These are phyloP conservation scores for Microcera coccophila DNA, from an alignment of 2,329 filamentous ascomycete genomes.

Conservation along the genomic window DNA sequence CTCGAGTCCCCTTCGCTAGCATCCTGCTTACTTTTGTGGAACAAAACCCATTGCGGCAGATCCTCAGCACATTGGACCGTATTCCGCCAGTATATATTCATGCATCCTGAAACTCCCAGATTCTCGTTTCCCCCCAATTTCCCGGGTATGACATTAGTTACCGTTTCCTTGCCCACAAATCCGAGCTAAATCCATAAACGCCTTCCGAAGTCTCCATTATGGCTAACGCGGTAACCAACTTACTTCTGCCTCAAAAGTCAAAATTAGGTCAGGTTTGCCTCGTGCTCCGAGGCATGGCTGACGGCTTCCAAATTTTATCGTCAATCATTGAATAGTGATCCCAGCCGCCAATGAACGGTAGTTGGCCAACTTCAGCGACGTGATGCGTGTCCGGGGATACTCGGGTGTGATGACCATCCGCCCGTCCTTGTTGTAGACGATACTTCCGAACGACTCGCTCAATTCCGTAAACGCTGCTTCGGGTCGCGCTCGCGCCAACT, in stretches of 20 bases:
- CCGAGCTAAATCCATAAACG: conserved; percentile 19
- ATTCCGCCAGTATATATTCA: conserved; percentile 18
- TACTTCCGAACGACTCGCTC: conserved; percentile 59
- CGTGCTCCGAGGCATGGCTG: background rate
- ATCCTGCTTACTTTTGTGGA: conserved; percentile 7
- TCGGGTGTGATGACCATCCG: conserved; percentile 55
- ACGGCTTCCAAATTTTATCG: background rate
- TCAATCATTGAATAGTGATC: conserved; percentile 34
- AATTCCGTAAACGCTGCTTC: conserved; percentile 57
- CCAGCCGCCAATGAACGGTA: conserved; percentile 49
- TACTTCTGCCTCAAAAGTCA: background rate
- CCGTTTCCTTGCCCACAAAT: conserved; percentile 4
- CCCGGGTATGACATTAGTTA: conserved; percentile 27
- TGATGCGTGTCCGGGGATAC: conserved; percentile 48
- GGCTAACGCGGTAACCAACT: background rate
- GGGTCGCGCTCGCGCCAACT: conserved; percentile 57
- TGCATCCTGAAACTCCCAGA: conserved; percentile 25
- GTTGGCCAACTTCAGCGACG: conserved; percentile 55
- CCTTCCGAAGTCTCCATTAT: conserved; percentile 9
- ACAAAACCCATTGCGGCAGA: conserved; percentile 14
- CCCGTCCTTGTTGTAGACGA: conserved; percentile 57
- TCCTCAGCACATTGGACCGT: conserved; percentile 12
- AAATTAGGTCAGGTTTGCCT: background rate
- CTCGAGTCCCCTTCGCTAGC: conserved; percentile 5
- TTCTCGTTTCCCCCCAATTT: conserved; percentile 12